Conservation (phyloP, 306 rosid species). For the Begonia loranthoides region DNA sequence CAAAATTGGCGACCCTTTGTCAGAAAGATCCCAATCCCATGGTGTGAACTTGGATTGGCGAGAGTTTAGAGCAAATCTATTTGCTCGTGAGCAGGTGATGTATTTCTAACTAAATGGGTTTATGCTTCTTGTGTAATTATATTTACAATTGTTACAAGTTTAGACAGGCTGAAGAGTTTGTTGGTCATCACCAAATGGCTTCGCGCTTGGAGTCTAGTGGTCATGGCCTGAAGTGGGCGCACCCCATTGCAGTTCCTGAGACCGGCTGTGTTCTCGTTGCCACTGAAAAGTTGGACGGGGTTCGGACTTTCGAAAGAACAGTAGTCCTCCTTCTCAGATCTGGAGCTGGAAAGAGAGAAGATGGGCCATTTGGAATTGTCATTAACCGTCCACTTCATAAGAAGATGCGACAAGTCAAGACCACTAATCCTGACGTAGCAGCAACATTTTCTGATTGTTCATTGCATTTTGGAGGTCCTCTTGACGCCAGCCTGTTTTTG, state of each 20-base stretch:
- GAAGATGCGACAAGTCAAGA: slow-evolving; percentile 75
- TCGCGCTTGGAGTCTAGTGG: slow-evolving; percentile 28
- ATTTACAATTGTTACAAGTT: slow-evolving; percentile 1
- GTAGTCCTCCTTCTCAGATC: slow-evolving; percentile 90
- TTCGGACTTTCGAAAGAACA: slow-evolving; percentile 79
- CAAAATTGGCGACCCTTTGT: slow-evolving; percentile 24
- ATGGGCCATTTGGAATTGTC: slow-evolving; percentile 89
- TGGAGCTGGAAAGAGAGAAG: slow-evolving; percentile 77
- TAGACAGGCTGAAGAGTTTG: slow-evolving; percentile 50
- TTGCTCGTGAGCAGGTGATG: slow-evolving; percentile 64
- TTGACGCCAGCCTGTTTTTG: slow-evolving; percentile 90
- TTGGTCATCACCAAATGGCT: slow-evolving; percentile 30
- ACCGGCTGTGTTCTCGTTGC: slow-evolving; percentile 94
- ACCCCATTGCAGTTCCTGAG: slow-evolving; percentile 85
- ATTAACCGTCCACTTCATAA: slow-evolving; percentile 89
- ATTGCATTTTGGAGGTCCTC: slow-evolving; percentile 89
- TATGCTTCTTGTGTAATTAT: slow-evolving; percentile 4
- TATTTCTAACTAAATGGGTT: slow-evolving; percentile 5
- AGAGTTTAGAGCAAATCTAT: slow-evolving; percentile 83
- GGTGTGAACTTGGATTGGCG: slow-evolving; percentile 60
- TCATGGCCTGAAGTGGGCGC: slow-evolving; percentile 81
- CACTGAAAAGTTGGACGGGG: slow-evolving; percentile 90
- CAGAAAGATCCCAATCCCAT: slow-evolving; percentile 25
- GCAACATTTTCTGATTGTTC: slow-evolving; percentile 85
- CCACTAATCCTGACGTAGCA: slow-evolving; percentile 70